Percentiles rank a stretch among this genome's conserved stretches.
Conservation (phyloP, 2,329 filamentous ascomycete genomes). For the Paraphoma chrysanthemicola region DNA sequence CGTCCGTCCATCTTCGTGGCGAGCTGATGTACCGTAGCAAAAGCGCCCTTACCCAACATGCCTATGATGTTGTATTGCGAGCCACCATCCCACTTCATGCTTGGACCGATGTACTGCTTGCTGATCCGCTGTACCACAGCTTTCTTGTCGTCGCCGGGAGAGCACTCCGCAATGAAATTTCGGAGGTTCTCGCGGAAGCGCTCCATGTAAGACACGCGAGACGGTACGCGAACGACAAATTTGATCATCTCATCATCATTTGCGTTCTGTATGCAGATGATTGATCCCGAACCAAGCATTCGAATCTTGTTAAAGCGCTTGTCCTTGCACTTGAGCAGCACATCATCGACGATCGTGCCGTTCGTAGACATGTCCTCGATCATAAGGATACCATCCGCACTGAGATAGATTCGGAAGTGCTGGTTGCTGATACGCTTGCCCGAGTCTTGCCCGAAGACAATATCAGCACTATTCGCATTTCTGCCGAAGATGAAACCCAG, state of each 20-base stretch:
- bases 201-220: slow-evolving; percentile 68
- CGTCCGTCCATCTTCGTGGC: slow-evolving; percentile 84
- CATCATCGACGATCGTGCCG: slow-evolving; percentile 83
- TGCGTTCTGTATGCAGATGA: slow-evolving; percentile 71
- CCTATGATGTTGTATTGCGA: slow-evolving; percentile 79
- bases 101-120: slow-evolving; percentile 47
- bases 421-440: slow-evolving; percentile 83
- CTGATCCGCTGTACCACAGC: slow-evolving; percentile 30
- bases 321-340: slow-evolving; percentile 64
- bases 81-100: slow-evolving; percentile 84
- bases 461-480: slow-evolving; percentile 74
- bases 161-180: slow-evolving; percentile 64
- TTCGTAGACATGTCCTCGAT: slow-evolving; percentile 95
- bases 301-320: slow-evolving; percentile 55
- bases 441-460: slow-evolving; percentile 69
- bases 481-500: slow-evolving; percentile 88
- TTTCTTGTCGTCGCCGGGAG: slow-evolving; percentile 32
- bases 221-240: slow-evolving; percentile 86
- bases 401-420: slow-evolving; percentile 95
- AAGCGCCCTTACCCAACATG: slow-evolving; percentile 84
- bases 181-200: slow-evolving; percentile 73
- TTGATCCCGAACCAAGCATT: slow-evolving; percentile 74
- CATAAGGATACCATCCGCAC: slow-evolving; percentile 86
- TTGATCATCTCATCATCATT: slow-evolving; percentile 68
- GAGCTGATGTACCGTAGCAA: slow-evolving; percentile 91